Base-by-base conservation (phyloP, 257 asterid species). In the Solanum etuberosum region DNA sequence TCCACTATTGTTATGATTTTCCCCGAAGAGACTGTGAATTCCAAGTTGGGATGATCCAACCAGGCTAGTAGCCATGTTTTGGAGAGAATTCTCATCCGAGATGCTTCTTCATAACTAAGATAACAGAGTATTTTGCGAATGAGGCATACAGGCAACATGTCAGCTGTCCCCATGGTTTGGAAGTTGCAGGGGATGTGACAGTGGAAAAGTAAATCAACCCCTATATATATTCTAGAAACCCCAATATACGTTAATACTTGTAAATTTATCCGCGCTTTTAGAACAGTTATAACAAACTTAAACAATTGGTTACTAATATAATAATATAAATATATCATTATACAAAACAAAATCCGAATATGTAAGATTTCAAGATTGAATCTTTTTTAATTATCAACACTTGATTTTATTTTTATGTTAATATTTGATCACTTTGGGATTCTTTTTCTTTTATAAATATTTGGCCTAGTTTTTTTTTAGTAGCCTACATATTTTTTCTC, bases 321-420 rank as follows among this genome's bases (percentile, higher is more conserved):
- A 84, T 93, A 94, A 73, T 61, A 61, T 6, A 54, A 20, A 54
- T 20, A 54, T 54, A 54, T 54, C 65, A 57, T 21, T 57, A 57
- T 57, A 54, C 0, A 8, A 21, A 57, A 57, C 2, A 57, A 57
- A 57, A 7, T 57, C 67, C 65, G 3, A 48, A 48, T 48, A 15
- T 15, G 59, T 57, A 21, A 8, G 27, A 57, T 57, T 57, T 57
- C 67, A 57, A 57, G 13, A 57, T 57, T 57, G 27, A 0, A 57
- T 57, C 63, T 57, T 57, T 0, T 57, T 3, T 21, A 57, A 57
- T 57, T 57, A 57, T 54, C 63, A 57, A 57, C 27, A 21, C 13
- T 57, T 57, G 13, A 57, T 57, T 57, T 20, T 57, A 8, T 57
- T 7, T 57, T 57, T 57, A 57, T 57, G 5, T 57, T 0, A 21